Percentiles rank a stretch among this genome's conserved stretches.
Conservation (phyloP, 176 grass and related monocot genomes). For the Otatea glauca region DNA sequence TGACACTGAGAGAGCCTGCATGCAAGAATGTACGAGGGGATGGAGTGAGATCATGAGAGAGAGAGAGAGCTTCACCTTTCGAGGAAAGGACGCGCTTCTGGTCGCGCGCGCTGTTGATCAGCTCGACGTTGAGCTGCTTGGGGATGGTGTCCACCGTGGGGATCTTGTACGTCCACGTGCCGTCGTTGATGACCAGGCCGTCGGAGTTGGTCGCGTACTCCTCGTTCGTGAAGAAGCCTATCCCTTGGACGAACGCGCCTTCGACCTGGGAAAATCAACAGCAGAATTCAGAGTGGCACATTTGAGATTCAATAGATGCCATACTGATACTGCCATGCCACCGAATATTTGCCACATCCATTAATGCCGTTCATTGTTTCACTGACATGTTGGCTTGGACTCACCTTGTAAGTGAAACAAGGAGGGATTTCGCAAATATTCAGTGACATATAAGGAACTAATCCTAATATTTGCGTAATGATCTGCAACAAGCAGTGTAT, state of each 20-base stretch:
- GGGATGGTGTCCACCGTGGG: conserved; percentile 83
- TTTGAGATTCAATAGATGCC: too few species aligned
- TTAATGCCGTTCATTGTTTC: too few species aligned
- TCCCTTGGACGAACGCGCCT: conserved; percentile 77
- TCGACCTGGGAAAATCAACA: conserved; percentile 48
- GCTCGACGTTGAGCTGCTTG: conserved; percentile 77
- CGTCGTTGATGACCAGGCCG: conserved; percentile 66
- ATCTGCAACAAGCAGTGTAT: neutral
- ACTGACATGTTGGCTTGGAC: neutral
- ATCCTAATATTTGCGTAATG: neutral
- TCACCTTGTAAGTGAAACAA: neutral
- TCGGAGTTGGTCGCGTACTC: conserved; percentile 70
- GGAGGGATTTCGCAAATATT: neutral
- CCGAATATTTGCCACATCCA: too few species aligned
- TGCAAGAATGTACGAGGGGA: neutral
- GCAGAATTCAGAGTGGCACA: neutral
- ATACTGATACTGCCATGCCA: too few species aligned
- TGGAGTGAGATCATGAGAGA: neutral
- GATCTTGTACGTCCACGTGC: conserved; percentile 91
- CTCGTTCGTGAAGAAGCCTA: conserved; percentile 85
- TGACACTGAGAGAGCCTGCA: neutral
- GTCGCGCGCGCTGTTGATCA: conserved; percentile 65
- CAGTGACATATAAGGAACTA: neutral
- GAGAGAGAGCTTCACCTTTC: conserved; percentile 54
- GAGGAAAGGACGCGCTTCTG: conserved; percentile 76